A percentile compares a stretch with the other conserved stretches of the same genome.
Evolutionary conservation across 179 eudicot species (phyloP).

Genomic region (Spergularia azorica): DNA sequence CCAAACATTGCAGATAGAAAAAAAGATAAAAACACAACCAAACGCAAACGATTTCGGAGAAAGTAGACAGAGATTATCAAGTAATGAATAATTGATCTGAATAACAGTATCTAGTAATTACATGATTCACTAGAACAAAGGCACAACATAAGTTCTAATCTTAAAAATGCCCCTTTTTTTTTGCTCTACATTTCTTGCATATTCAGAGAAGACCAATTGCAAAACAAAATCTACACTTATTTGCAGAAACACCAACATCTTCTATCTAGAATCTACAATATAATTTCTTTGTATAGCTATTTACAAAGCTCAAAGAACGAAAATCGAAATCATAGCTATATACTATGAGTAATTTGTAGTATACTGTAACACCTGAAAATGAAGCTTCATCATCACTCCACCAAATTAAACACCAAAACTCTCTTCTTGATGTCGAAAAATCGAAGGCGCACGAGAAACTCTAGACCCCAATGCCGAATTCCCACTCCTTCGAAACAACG

Average conservation of each 20-base stretch:
- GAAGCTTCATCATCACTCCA: background rate
- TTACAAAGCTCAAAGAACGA: background rate
- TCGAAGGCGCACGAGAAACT: constrained; percentile 18
- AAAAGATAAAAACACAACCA: background rate
- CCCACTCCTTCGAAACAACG: constrained; percentile 34
- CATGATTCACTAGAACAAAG: background rate
- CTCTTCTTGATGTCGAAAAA: constrained; percentile 22
- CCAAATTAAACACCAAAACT: constrained; percentile 27
- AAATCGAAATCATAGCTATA: background rate
- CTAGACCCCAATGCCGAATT: constrained; percentile 15
- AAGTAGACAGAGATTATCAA: background rate
- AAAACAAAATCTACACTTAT: background rate
- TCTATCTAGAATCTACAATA: background rate
- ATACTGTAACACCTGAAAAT: background rate
- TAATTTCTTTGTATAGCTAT: constrained; percentile 3
- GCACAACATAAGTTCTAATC: too few relatives aligned
- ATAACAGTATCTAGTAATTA: background rate
- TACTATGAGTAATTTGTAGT: too few relatives aligned
- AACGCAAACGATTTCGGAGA: background rate
- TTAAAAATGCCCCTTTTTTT: too few relatives aligned
- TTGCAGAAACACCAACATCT: background rate
- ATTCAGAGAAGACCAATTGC: background rate
- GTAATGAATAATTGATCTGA: background rate
- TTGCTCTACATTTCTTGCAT: background rate
- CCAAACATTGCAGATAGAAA: background rate